A percentile compares a stretch with the other conserved stretches of the same genome.
Conservation (phyloP, 805 yeast species). For the Lipomyces chichibuensis region DNA sequence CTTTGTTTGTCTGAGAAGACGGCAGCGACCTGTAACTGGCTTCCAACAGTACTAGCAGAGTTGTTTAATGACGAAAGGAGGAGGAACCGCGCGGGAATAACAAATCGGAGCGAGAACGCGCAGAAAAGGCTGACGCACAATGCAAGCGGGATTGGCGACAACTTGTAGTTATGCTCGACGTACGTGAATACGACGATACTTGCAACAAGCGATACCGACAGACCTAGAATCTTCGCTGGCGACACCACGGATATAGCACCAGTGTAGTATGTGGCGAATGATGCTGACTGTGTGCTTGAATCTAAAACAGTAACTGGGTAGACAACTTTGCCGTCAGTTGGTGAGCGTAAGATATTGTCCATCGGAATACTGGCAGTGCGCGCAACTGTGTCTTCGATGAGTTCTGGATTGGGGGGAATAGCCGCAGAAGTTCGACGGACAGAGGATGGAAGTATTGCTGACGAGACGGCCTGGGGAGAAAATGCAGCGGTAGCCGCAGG, state of each 20-base stretch:
- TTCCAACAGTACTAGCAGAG: constrained; percentile 14
- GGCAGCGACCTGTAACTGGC: constrained; percentile 19
- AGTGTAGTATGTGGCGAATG: constrained; percentile 26
- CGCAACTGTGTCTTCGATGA: constrained; percentile 8
- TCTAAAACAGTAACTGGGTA: constrained; percentile 14
- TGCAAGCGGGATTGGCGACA: constrained; percentile 19
- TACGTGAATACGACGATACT: constrained; percentile 18
- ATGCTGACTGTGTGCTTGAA: constrained; percentile 6
- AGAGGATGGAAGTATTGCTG: constrained; percentile 20
- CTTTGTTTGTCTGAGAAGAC: constrained; percentile 27
- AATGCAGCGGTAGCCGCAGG: constrained; percentile 1
- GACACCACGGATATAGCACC: constrained; percentile 29
- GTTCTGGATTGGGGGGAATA: constrained; percentile 26
- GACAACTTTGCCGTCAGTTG: constrained; percentile 5
- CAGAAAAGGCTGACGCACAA: constrained; percentile 16
- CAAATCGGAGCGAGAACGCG: constrained; percentile 19
- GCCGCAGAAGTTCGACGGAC: constrained; percentile 29
- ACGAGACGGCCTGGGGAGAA: constrained; percentile 6
- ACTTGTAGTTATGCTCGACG: constrained; percentile 8
- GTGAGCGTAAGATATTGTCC: background rate
- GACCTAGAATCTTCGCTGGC: constrained; percentile 5
- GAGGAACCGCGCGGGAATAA: constrained; percentile 18
- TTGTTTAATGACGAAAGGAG: constrained; percentile 12
- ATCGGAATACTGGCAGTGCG: background rate
- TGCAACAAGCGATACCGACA: constrained; percentile 22